These are phyloP conservation scores for Candida chauliodis DNA, from an alignment of 805 yeast genomes.

Conservation along the genomic window DNA sequence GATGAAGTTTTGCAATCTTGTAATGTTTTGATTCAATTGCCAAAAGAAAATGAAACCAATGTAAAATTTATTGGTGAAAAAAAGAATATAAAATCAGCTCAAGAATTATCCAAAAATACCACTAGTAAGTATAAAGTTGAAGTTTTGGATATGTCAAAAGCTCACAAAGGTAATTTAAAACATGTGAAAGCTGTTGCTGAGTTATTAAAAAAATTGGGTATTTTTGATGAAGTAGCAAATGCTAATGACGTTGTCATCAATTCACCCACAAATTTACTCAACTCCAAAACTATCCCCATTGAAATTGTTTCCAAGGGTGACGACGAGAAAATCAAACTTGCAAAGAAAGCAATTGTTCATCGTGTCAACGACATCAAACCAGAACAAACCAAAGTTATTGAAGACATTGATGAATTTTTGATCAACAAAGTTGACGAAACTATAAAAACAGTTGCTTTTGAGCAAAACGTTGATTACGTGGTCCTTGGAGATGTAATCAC, in stretches of 20 bases:
- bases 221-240: conserved; percentile 39
- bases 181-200: conserved; percentile 79
- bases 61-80: conserved; percentile 65
- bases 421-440: conserved; percentile 40
- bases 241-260: conserved; percentile 34
- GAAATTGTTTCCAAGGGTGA: conserved; percentile 57
- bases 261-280: conserved; percentile 40
- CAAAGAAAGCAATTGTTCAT: conserved; percentile 70
- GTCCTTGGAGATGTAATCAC: conserved; percentile 54
- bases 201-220: conserved; percentile 53
- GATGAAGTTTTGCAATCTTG: conserved; percentile 49
- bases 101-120: conserved; percentile 54
- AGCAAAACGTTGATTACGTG: conserved; percentile 52
- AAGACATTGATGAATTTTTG: conserved; percentile 67
- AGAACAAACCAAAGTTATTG: conserved; percentile 49
- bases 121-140: conserved; percentile 61
- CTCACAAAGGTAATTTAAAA: conserved; percentile 73
- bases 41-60: conserved; percentile 42
- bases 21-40: conserved; percentile 56
- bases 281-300: conserved; percentile 46
- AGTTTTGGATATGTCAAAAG: conserved; percentile 76
- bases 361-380: conserved; percentile 75
- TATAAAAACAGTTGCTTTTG: conserved; percentile 40
- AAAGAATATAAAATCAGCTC: conserved; percentile 55
- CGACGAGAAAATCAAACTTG: conserved; percentile 51